Evolutionary conservation across 2,329 filamentous ascomycete species (phyloP), one percentile per base, ranked within the genome.

Genomic region (Colletotrichum aenigma): DNA sequence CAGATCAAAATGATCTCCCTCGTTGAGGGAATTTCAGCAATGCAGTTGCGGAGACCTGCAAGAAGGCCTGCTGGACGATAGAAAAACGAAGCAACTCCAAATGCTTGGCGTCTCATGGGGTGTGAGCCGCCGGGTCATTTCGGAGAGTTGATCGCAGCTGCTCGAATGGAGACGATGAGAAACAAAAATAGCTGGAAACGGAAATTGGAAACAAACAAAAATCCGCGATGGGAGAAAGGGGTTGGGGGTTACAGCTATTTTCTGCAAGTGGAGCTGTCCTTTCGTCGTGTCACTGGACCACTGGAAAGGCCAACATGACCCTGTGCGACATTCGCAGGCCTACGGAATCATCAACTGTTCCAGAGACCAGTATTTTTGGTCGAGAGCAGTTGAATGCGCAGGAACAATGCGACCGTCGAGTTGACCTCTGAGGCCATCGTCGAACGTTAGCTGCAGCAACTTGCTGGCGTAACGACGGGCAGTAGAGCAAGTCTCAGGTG

Each of bases 51-150:
- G 58, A 62, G 58, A 62, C 32, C n/a, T 32, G 58, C 58, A 16
- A 61, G 28, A 62, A 61, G 28, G 10, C 18, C 26, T n/a, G 58
- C 18, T 61, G 58, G 28, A 32, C 58, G 58, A 24, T 6, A 62
- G n/a, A 21, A 34, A 36, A 62, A 18, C n/a, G 58, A 62, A 36
- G 58, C 30, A 69, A 48, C 34, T 60, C 48, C 48, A 34, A 13
- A 68, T 55, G 38, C 70, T 75, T 75, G 64, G 73, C 73, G 64
- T 69, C 64, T 75, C 70, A 68, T 64, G 70, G 56, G 48, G 58
- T 67, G 21, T 68, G 69, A 75, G 55, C 62, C 36, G 34, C 30
- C 18, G 43, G 56, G 52, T 66, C 55, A 52, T 68, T 58, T 64
- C 58, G 34, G 38, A 48, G 56, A 56, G 30, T 13, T 30, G 34